Evolutionary conservation across 116 monocot genomes (phyloP), one percentile per base, ranked within the genome.

Genomic region (Thalassia testudinum): DNA sequence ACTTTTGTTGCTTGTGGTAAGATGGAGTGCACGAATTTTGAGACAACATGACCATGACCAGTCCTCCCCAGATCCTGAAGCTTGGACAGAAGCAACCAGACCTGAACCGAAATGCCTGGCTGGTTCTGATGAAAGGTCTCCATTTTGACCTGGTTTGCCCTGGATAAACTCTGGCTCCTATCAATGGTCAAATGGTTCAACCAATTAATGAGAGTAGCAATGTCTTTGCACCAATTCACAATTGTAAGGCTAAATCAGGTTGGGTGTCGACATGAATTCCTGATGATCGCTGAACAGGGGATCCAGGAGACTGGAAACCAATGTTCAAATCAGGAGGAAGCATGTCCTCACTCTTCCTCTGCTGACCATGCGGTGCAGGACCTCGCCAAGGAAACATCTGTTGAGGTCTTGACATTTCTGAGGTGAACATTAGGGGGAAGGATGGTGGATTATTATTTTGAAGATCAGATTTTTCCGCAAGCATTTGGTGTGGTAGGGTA

Each of bases 241-340:
- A 74, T 68, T 92, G 92, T 70, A 92, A 69, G 24, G 92, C 92
- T 24, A 92, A 71, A 71, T 92, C 92, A 42, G 92, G 92, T 43
- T 92, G 92, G 19, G 92, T 70, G 47, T 86, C 92, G 12, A 72
- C 65, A 29, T 50, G 56, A 67, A 86, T 67, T 28, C 71, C 66
- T 43, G 91, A 61, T 43, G 85, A 78, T 47, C 70, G 82, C n/a
- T 60, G 69, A 44, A 52, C 68, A n/a, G 79, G 75, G 12, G 82
- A 82, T 50, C 64, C 70, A 13, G 80, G 83, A 18, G 72, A 58
- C 42, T 72, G 77, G 70, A 78, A 92, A 23, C 77, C 57, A 26
- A 92, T 77, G 57, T 87, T 92, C 42, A 92, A 71, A 21, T 86
- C 87, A 17, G 87, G 87, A 47, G 79, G 72, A 40, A 65, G 60